These are phyloP conservation scores for Mariannaea sp. DNA, from an alignment of 2,329 filamentous ascomycete genomes.

Conservation along the genomic window DNA sequence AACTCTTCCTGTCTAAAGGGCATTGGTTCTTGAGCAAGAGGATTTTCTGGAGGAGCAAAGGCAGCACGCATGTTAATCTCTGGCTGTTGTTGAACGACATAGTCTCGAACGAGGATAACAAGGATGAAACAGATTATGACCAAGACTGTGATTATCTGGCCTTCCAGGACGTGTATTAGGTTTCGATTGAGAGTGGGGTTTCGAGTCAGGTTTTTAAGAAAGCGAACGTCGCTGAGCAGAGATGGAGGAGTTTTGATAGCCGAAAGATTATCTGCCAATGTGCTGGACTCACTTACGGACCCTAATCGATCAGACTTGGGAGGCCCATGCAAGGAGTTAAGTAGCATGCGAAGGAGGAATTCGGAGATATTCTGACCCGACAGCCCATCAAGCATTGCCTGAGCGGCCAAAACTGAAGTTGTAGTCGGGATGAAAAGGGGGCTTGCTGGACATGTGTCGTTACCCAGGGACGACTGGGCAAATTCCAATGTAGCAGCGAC, in stretches of 20 bases:
- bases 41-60: slow-evolving; percentile 54
- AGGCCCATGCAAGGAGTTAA: slow-evolving; percentile 39
- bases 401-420: slow-evolving; percentile 40
- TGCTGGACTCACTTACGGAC: slow-evolving; percentile 3
- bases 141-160: slow-evolving; percentile 88
- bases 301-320: slow-evolving; percentile 30
- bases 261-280: slow-evolving; percentile 18
- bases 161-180: slow-evolving; percentile 84
- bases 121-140: slow-evolving; percentile 94
- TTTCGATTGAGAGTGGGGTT: slow-evolving; percentile 76
- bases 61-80: slow-evolving; percentile 81
- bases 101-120: slow-evolving; percentile 95
- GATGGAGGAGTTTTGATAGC: slow-evolving; percentile 27
- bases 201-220: slow-evolving; percentile 67
- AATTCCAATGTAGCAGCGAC: slow-evolving; percentile 37
- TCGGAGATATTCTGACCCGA: slow-evolving; percentile 42
- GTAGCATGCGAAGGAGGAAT: slow-evolving; percentile 39
- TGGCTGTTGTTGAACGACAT: slow-evolving; percentile 97
- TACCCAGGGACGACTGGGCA: slow-evolving; percentile 36
- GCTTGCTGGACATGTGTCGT: slow-evolving; percentile 43
- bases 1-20: slow-evolving; percentile 32
- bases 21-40: slow-evolving; percentile 35
- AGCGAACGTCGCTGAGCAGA: slow-evolving; percentile 61
- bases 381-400: slow-evolving; percentile 38
- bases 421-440: slow-evolving; percentile 42